These are phyloP conservation scores for Leptomonas seymouri DNA, from an alignment of 208 protist species.

Conservation along the genomic window DNA sequence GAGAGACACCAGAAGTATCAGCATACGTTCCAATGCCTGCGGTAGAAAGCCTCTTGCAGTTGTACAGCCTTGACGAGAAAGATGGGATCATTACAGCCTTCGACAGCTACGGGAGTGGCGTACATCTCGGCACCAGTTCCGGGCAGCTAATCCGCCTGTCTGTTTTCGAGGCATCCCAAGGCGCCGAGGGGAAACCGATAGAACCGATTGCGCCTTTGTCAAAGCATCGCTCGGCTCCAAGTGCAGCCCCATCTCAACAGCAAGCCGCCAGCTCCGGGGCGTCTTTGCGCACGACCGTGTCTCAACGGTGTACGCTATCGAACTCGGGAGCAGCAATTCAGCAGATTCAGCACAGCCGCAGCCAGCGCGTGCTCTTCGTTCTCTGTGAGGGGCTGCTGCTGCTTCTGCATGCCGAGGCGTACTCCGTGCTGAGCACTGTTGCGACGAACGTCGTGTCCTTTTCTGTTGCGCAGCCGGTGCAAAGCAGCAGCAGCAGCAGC, in stretches of 20 bases:
- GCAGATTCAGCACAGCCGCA: conserved; percentile 72
- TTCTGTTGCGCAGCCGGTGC: conserved; percentile 25
- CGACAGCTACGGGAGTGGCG: conserved; percentile 50
- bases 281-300: conserved; percentile 12
- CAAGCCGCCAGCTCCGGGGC: background rate
- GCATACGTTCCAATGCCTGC: conserved; percentile 41
- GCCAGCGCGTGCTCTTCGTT: conserved; percentile 68
- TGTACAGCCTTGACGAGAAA: conserved; percentile 55
- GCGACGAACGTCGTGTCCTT: conserved; percentile 23
- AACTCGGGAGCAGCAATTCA: conserved; percentile 24
- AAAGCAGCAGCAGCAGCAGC: background rate
- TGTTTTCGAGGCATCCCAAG: background rate
- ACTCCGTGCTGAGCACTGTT: conserved; percentile 26
- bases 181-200: background rate
- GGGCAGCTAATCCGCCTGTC: conserved; percentile 62
- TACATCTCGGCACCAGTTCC: conserved; percentile 69
- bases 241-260: no score
- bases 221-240: background rate
- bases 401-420: conserved; percentile 31
- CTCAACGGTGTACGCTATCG: conserved; percentile 21
- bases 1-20: no score
- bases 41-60: conserved; percentile 52
- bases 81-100: conserved; percentile 70
- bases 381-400: conserved; percentile 51
- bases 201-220: background rate